phyloP scores from a whole-genome alignment of 2,329 filamentous ascomycete species.

The Fusarium heterosporum region DNA sequence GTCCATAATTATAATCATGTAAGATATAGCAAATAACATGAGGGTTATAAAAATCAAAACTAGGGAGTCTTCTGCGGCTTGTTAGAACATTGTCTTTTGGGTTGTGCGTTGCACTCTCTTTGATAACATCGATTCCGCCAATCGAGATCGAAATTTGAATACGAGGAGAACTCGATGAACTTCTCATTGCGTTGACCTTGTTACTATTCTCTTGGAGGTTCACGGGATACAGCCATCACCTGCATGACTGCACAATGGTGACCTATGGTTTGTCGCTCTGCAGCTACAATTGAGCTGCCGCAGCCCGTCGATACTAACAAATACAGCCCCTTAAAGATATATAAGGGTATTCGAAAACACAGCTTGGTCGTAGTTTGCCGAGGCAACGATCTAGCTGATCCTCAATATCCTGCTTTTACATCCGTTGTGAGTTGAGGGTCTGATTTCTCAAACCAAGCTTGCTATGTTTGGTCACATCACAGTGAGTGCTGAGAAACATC shows the following conservation, averaged over 20 bases:
- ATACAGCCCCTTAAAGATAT: fast-evolving
- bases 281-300: constrained; percentile 21
- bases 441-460: not conserved
- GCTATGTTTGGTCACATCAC: not conserved
- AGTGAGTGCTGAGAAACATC: too few relatives aligned
- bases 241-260: too few relatives aligned
- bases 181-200: too few relatives aligned
- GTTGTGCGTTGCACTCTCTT: too few relatives aligned
- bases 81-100: too few relatives aligned
- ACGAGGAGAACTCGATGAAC: too few relatives aligned
- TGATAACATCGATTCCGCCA: too few relatives aligned
- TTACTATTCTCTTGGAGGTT: too few relatives aligned
- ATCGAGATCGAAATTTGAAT: too few relatives aligned
- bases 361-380: constrained; percentile 56
- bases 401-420: not conserved
- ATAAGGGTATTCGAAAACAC: constrained; percentile 44
- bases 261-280: constrained; percentile 23
- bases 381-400: constrained; percentile 55
- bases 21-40: not conserved
- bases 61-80: not conserved
- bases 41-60: not conserved
- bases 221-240: constrained; percentile 63
- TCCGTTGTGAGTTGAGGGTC: too few relatives aligned
- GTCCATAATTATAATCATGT: not conserved
- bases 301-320: constrained; percentile 6